Evolutionary conservation across 2,329 filamentous ascomycete genomes (phyloP).

Genomic region (Phoma sp.): DNA sequence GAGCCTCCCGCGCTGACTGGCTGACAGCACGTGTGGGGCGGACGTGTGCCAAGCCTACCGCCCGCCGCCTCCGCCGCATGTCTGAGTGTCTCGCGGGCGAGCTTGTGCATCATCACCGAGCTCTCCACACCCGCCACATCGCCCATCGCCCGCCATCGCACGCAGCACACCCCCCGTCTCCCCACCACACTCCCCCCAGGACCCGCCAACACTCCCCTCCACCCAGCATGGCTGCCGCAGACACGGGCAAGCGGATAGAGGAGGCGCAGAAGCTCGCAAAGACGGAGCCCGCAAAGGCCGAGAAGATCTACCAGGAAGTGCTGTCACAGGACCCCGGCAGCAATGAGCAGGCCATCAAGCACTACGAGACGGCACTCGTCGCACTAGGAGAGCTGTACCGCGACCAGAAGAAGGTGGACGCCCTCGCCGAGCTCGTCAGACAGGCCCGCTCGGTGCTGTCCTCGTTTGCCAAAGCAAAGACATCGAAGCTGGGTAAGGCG

Average conservation of each 20-base stretch:
- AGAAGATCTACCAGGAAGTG: constrained; percentile 87
- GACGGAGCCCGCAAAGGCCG: constrained; percentile 81
- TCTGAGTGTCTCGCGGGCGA: constrained; percentile 15
- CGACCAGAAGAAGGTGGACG: constrained; percentile 81
- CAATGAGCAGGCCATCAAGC: constrained; percentile 83
- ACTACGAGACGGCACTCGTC: constrained; percentile 89
- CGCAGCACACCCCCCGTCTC: not conserved
- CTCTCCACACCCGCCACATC: constrained; percentile 18
- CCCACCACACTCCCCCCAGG: not conserved
- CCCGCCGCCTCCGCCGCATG: constrained; percentile 4
- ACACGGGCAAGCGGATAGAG: constrained; percentile 72
- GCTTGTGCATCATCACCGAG: constrained; percentile 17
- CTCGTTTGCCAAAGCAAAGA: constrained; percentile 98
- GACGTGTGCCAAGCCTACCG: too few species aligned
- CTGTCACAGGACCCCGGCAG: constrained; percentile 83
- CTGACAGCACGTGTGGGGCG: not conserved
- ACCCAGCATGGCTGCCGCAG: constrained; percentile 46
- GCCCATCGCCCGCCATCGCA: constrained; percentile 1
- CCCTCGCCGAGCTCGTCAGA: constrained; percentile 87
- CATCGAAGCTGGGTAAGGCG: constrained; percentile 86
- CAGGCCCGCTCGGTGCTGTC: constrained; percentile 90
- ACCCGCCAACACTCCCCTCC: not conserved
- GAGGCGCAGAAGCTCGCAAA: constrained; percentile 87
- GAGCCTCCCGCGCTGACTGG: constrained; percentile 1
- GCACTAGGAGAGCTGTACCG: constrained; percentile 91